A percentile compares a stretch with the other conserved stretches of the same genome.
These are phyloP conservation scores for Mycena rebaudengoi DNA, from an alignment of 768 basidiomycete genomes.

Conservation along the genomic window DNA sequence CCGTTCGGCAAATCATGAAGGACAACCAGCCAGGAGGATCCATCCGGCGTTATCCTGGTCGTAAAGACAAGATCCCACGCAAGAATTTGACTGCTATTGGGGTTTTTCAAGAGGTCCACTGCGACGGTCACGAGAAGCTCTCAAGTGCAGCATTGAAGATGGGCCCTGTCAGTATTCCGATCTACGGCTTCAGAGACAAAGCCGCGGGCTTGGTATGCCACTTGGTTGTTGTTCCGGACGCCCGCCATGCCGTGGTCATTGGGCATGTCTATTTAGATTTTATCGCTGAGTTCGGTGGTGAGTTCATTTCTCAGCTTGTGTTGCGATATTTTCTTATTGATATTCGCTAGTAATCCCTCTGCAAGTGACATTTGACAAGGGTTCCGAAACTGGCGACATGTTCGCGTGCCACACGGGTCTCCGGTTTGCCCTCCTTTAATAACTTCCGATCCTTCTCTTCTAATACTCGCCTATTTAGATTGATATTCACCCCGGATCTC, in stretches of 20 bases:
- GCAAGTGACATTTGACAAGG: not conserved
- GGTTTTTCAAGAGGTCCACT: slow-evolving; percentile 6
- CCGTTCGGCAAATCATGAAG: not conserved
- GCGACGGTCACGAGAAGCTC: slow-evolving; percentile 8
- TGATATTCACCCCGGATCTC: slow-evolving; percentile 23
- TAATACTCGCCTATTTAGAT: not conserved
- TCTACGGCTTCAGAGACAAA: not conserved
- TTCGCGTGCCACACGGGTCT: not conserved
- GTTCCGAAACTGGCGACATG: not conserved
- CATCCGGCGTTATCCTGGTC: not conserved
- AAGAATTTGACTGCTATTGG: not conserved
- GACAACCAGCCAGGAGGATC: not conserved
- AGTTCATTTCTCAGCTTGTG: not conserved
- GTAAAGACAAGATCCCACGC: not conserved
- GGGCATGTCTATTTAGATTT: not conserved
- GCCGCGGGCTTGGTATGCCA: not conserved
- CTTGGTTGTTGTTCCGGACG: not conserved
- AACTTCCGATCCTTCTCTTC: not conserved
- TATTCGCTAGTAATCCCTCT: not conserved
- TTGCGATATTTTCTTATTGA: not conserved
- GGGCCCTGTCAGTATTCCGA: slow-evolving; percentile 1
- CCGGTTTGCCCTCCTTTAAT: not conserved
- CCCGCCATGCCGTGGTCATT: not conserved
- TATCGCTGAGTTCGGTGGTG: not conserved
- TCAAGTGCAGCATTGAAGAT: not conserved